Evolutionary conservation across 768 basidiomycete species (phyloP).

Genomic region (Xanthoconium stramineum): DNA sequence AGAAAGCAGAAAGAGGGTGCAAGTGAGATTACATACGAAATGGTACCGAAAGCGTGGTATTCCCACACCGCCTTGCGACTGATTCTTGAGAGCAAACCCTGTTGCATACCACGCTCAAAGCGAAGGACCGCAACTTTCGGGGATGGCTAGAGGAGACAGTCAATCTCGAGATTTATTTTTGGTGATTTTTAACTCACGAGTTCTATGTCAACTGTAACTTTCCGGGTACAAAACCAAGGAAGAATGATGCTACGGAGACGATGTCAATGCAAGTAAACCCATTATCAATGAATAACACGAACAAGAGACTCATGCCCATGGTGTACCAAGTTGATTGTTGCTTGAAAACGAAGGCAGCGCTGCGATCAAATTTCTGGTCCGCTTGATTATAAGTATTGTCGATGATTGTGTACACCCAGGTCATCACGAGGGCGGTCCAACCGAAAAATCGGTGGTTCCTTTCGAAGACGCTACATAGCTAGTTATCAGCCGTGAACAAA

Average conservation of each 20-base stretch:
- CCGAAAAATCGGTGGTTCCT: constrained; percentile 78
- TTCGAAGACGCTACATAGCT: constrained; percentile 60
- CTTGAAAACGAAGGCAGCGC: constrained; percentile 50
- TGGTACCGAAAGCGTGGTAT: constrained; percentile 79
- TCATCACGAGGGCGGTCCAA: constrained; percentile 59
- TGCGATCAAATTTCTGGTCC: constrained; percentile 55
- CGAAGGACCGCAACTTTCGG: constrained; percentile 76
- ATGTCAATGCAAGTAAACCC: background rate
- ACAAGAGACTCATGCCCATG: constrained; percentile 73
- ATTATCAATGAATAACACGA: constrained; percentile 24
- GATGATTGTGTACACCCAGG: constrained; percentile 67
- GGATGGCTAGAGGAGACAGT: constrained; percentile 52
- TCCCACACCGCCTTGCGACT: constrained; percentile 73
- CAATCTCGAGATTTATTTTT: background rate
- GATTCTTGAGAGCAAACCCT: constrained; percentile 71
- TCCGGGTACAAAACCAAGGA: constrained; percentile 74
- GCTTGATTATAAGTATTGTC: constrained; percentile 58
- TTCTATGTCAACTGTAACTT: constrained; percentile 72
- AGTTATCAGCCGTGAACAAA: background rate
- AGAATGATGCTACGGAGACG: constrained; percentile 50
- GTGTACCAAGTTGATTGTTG: constrained; percentile 81
- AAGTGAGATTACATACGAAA: constrained; percentile 49
- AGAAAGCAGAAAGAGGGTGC: constrained; percentile 3
- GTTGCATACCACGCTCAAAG: constrained; percentile 82
- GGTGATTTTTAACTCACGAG: constrained; percentile 45